Percentiles rank a stretch among this genome's conserved stretches.
Conservation (phyloP, 2,329 filamentous ascomycete species). For the Plenodomus biglobosus region DNA sequence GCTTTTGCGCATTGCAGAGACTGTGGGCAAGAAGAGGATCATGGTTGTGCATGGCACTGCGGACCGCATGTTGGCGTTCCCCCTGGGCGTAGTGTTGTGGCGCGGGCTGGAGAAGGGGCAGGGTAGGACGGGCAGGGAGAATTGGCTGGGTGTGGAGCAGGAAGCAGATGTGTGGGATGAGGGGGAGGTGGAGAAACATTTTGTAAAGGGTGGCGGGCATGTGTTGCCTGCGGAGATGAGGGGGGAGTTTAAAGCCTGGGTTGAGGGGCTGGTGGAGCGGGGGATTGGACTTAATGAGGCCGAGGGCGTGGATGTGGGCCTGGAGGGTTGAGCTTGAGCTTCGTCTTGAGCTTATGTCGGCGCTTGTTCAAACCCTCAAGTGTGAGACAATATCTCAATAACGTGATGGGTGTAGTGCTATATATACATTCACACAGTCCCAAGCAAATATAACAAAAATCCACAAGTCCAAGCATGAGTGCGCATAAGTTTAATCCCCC, state of each 20-base stretch:
- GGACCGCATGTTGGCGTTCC: constrained; percentile 76
- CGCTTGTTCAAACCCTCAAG: too few species aligned
- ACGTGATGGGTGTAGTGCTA: too few species aligned
- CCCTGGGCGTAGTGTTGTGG: constrained; percentile 69
- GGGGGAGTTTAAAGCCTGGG: constrained; percentile 65
- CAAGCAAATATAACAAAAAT: too few species aligned
- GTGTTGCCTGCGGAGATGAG: constrained; percentile 72
- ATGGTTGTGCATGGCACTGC: constrained; percentile 73
- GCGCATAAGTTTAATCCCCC: too few species aligned
- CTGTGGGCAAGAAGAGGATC: constrained; percentile 72
- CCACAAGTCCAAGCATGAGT: too few species aligned
- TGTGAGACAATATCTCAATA: too few species aligned
- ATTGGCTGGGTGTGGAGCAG: constrained; percentile 36
- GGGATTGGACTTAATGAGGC: constrained; percentile 50
- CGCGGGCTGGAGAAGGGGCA: constrained; percentile 62
- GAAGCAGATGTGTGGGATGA: constrained; percentile 43
- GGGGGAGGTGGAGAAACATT: constrained; percentile 54
- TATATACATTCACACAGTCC: too few species aligned
- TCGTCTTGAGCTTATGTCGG: too few species aligned
- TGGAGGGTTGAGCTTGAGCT: too few species aligned
- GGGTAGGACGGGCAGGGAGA: constrained; percentile 37
- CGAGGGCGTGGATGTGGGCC: constrained; percentile 16
- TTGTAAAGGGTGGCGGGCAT: constrained; percentile 74
- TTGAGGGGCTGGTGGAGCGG: constrained; percentile 61
- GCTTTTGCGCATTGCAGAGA: constrained; percentile 65